Evolutionary conservation across 2,329 filamentous ascomycete species (phyloP).

Genomic region (Knufia petricola): DNA sequence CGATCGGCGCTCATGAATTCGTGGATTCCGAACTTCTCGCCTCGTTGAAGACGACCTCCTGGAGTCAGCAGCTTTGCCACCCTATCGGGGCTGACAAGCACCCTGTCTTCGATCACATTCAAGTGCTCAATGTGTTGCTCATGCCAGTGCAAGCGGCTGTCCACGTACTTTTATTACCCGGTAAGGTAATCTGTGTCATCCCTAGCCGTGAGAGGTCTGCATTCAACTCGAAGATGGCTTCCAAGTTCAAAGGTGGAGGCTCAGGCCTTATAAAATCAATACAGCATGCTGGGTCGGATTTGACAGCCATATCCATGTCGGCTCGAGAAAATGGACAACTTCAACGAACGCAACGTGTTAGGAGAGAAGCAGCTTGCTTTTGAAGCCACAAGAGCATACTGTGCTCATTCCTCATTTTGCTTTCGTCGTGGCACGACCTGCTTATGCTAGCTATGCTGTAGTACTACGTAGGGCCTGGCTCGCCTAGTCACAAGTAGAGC

Average conservation of each 20-base stretch:
- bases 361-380: neutral
- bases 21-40: conserved; percentile 31
- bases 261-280: neutral
- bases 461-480: neutral
- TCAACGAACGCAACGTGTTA: neutral
- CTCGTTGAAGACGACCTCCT: conserved; percentile 5
- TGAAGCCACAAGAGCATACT: neutral
- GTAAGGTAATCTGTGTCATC: conserved; percentile 31
- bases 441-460: neutral
- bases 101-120: conserved; percentile 32
- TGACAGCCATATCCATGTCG: neutral
- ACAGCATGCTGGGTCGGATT: neutral
- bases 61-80: conserved; percentile 28
- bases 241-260: neutral
- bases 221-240: conserved; percentile 1
- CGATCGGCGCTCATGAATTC: conserved; percentile 38
- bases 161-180: conserved; percentile 35
- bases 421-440: neutral
- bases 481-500: neutral
- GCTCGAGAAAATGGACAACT: neutral
- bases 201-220: conserved; percentile 5
- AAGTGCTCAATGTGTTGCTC: conserved; percentile 40
- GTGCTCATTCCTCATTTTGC: neutral
- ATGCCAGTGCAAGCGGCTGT: conserved; percentile 43
- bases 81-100: conserved; percentile 20